Conservation (phyloP, 2,329 filamentous ascomycete species). For the Aspergillus unguis region DNA sequence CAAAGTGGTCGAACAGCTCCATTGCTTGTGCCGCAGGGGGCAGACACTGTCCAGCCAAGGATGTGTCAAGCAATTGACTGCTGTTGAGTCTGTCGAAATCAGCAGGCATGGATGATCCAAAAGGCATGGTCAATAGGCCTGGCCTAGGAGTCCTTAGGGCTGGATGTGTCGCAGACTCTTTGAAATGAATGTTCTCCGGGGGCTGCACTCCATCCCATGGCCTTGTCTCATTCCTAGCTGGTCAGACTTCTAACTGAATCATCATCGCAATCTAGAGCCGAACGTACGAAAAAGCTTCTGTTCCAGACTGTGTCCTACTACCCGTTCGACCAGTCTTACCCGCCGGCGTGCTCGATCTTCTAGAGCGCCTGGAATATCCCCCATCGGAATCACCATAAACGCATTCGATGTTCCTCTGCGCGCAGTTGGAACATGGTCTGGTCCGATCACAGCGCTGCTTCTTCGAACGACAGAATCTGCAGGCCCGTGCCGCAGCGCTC, state of each 20-base stretch:
- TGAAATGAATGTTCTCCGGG: no score
- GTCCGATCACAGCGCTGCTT: conserved; percentile 23
- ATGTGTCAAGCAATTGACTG: neutral
- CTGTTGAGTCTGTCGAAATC: neutral
- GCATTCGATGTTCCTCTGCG: conserved; percentile 18
- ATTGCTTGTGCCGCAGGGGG: neutral
- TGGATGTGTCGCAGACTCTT: neutral
- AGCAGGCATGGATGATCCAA: neutral
- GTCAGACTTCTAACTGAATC: no score
- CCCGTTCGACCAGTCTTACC: neutral
- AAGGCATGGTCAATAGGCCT: neutral
- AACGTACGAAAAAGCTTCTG: no score
- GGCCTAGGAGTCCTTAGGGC: neutral
- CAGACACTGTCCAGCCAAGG: neutral
- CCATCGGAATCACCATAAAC: conserved; percentile 13
- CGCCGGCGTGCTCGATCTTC: neutral
- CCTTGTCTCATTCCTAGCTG: no score
- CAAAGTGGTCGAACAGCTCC: conserved; percentile 7
- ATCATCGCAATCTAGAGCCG: no score
- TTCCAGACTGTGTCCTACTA: neutral
- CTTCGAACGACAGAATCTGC: conserved; percentile 20
- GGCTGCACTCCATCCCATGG: no score
- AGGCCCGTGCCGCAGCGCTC: conserved; percentile 16
- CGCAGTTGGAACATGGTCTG: conserved; percentile 23
- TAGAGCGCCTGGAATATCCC: no score